A percentile compares a stretch with the other conserved stretches of the same genome.
Conservation (phyloP, 2,329 filamentous ascomycete genomes). For the Aspergillus pseudonomiae region DNA sequence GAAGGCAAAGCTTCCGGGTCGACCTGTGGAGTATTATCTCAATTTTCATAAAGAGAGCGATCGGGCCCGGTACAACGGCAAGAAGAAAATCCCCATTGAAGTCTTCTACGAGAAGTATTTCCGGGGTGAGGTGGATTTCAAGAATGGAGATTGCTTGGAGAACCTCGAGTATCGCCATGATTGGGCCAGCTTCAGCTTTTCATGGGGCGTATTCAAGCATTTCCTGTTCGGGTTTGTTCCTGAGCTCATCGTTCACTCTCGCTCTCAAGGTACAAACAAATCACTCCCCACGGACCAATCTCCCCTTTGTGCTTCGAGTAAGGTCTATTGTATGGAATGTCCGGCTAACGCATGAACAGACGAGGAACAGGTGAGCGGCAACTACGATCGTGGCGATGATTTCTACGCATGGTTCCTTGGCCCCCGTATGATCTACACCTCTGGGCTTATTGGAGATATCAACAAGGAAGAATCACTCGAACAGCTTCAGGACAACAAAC, state of each 20-base stretch:
- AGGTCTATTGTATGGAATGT: background rate
- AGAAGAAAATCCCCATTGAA: constrained; percentile 61
- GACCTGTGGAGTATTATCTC: constrained; percentile 84
- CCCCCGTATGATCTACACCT: constrained; percentile 98
- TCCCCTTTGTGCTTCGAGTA: too few species aligned
- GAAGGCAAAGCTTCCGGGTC: constrained; percentile 83
- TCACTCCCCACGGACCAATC: too few species aligned
- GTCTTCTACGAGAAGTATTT: constrained; percentile 99
- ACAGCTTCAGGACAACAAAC: constrained; percentile 96
- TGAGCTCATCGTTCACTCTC: constrained; percentile 89
- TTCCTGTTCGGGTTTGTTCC: constrained; percentile 86
- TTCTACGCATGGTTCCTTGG: constrained; percentile 99
- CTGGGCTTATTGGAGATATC: constrained; percentile 87
- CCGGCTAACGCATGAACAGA: constrained; percentile 55
- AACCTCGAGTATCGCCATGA: constrained; percentile 92
- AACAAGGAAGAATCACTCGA: constrained; percentile 88
- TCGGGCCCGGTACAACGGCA: constrained; percentile 50
- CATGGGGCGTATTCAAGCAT: constrained; percentile 79
- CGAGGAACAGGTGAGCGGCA: constrained; percentile 95
- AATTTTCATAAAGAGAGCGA: constrained; percentile 51
- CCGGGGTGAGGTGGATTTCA: constrained; percentile 91
- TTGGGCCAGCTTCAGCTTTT: constrained; percentile 95
- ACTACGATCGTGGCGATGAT: constrained; percentile 97
- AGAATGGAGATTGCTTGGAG: constrained; percentile 80
- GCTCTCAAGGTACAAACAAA: constrained; percentile 76